phyloP scores from a whole-genome alignment of 2,329 filamentous ascomycete genomes.

The Hyphodiscus sp. region DNA sequence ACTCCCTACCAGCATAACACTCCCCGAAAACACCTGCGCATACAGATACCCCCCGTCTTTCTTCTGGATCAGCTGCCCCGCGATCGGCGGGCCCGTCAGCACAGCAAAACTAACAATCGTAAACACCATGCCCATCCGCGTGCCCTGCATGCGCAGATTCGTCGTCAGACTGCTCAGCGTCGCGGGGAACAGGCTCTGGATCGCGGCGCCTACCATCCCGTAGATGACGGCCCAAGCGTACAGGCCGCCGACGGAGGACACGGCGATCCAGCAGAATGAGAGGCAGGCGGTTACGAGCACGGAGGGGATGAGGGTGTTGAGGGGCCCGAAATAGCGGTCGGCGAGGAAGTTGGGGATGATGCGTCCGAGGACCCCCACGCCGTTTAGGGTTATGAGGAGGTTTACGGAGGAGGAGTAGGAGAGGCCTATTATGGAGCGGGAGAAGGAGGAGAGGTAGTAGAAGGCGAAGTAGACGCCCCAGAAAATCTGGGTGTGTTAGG shows the following conservation, averaged over 20 bases:
- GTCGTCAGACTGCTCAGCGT: slow-evolving; percentile 43
- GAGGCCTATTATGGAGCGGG: slow-evolving; percentile 31
- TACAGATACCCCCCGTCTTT: slow-evolving; percentile 41
- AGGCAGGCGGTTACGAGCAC: slow-evolving; percentile 29
- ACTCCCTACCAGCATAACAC: slow-evolving; percentile 37
- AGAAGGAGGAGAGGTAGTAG: slow-evolving; percentile 33
- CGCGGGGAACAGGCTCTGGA: slow-evolving; percentile 47
- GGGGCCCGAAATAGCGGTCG: slow-evolving; percentile 42
- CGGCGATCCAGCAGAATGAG: slow-evolving; percentile 44
- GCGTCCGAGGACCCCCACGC: slow-evolving; percentile 42
- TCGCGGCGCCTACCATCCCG: slow-evolving; percentile 42
- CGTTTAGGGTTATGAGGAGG: slow-evolving; percentile 47
- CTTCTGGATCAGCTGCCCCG: slow-evolving; percentile 42
- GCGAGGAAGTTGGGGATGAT: slow-evolving; percentile 41
- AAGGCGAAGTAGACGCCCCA: slow-evolving; percentile 41
- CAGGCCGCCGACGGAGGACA: slow-evolving; percentile 36
- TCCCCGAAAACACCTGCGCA: slow-evolving; percentile 45
- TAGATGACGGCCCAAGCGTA: slow-evolving; percentile 46
- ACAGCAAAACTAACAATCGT: slow-evolving; percentile 45
- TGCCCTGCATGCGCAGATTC: slow-evolving; percentile 45
- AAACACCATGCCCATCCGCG: slow-evolving; percentile 52
- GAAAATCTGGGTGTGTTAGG: slow-evolving; percentile 26
- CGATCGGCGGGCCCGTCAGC: slow-evolving; percentile 48
- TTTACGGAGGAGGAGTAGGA: slow-evolving; percentile 39
- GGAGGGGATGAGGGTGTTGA: slow-evolving; percentile 45